Percentiles rank a stretch among this genome's conserved stretches.
Evolutionary conservation across 768 basidiomycete genomes (phyloP).

Genomic region (Suillus ampliporus): DNA sequence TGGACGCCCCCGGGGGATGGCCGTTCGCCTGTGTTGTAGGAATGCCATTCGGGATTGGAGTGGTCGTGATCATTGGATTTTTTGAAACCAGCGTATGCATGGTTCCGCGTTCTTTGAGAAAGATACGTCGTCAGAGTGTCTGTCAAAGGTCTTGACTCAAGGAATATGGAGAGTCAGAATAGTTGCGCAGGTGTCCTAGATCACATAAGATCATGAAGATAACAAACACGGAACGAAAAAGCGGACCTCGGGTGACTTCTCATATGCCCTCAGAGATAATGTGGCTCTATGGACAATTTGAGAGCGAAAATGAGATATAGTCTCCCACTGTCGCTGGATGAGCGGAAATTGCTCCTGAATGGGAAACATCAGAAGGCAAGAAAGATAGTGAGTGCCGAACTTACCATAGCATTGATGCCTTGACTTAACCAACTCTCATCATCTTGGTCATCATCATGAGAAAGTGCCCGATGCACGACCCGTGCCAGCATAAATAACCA

Average conservation of each 20-base stretch:
- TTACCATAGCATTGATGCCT: slow-evolving; percentile 67
- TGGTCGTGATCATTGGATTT: slow-evolving; percentile 1
- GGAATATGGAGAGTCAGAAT: slow-evolving; percentile 85
- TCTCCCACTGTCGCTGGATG: slow-evolving; percentile 93
- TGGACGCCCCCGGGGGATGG: slow-evolving; percentile 29
- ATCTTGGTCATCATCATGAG: slow-evolving; percentile 66
- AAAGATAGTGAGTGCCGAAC: slow-evolving; percentile 21
- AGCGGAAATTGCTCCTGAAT: slow-evolving; percentile 84
- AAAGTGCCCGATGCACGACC: slow-evolving; percentile 80
- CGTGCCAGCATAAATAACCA: slow-evolving; percentile 88
- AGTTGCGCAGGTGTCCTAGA: slow-evolving; percentile 75
- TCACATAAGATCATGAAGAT: neutral
- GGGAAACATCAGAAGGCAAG: neutral
- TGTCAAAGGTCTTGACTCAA: slow-evolving; percentile 81
- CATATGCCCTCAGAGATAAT: slow-evolving; percentile 69
- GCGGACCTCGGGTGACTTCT: slow-evolving; percentile 58
- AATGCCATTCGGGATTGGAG: slow-evolving; percentile 38
- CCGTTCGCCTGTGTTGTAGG: slow-evolving; percentile 41
- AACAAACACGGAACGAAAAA: neutral
- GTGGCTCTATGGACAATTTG: slow-evolving; percentile 93
- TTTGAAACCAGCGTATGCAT: slow-evolving; percentile 52
- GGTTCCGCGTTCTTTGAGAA: slow-evolving; percentile 67
- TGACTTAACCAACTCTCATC: slow-evolving; percentile 62
- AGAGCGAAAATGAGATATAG: slow-evolving; percentile 81
- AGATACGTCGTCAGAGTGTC: slow-evolving; percentile 78